Percentiles rank a stretch among this genome's conserved stretches.
Evolutionary conservation across 306 rosid genomes (phyloP).

Genomic region (Cucurbita moschata): DNA sequence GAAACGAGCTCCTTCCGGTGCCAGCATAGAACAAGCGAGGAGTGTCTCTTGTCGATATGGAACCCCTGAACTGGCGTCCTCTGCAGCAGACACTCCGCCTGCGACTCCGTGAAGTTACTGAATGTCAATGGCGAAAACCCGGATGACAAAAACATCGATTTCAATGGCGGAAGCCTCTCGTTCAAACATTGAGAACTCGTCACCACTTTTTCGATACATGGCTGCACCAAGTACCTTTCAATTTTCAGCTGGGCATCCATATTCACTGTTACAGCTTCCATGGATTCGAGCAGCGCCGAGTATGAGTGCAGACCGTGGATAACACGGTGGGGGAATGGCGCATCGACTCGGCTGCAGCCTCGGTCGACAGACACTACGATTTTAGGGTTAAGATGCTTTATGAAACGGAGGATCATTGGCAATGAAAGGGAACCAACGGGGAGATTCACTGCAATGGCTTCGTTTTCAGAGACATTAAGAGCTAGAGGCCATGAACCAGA

Average conservation of each 20-base stretch:
- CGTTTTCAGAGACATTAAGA: conserved; percentile 25
- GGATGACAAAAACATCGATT: conserved; percentile 34
- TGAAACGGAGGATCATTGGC: conserved; percentile 46
- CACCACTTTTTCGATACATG: conserved; percentile 56
- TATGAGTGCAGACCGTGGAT: conserved; percentile 38
- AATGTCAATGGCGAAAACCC: conserved; percentile 66
- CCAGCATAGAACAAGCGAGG: conserved; percentile 71
- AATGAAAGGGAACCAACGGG: conserved; percentile 36
- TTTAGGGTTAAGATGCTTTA: conserved; percentile 65
- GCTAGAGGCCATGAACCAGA: conserved; percentile 55
- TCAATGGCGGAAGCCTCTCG: conserved; percentile 49
- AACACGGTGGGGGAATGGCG: conserved; percentile 45
- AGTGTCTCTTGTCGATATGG: conserved; percentile 57
- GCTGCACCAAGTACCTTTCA: conserved; percentile 59
- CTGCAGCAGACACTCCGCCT: conserved; percentile 81
- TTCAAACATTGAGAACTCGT: conserved; percentile 24
- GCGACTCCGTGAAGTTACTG: conserved; percentile 77
- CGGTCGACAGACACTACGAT: conserved; percentile 59
- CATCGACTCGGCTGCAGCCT: conserved; percentile 48
- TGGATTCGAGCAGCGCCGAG: conserved; percentile 49
- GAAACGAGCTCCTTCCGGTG: conserved; percentile 67
- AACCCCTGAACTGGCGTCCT: conserved; percentile 63
- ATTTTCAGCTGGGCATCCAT: conserved; percentile 56
- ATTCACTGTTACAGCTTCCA: conserved; percentile 56
- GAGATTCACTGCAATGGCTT: conserved; percentile 63